Base-by-base conservation (phyloP, 2,329 filamentous ascomycete genomes). In the Microcyclospora tardicrescens region DNA sequence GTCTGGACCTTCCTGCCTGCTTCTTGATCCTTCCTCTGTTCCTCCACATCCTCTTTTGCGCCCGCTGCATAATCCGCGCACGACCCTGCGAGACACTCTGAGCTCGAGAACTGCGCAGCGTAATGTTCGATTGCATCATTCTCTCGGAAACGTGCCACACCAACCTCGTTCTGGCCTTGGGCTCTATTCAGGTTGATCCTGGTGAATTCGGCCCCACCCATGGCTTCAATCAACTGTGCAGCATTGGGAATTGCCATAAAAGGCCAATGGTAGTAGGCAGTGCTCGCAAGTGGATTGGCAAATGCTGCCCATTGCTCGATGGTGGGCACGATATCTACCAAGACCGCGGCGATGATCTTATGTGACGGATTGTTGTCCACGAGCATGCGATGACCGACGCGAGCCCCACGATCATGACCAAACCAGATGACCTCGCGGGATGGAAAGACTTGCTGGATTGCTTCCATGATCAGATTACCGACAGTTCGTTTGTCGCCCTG, bases 321-420 rank as follows among this genome's bases (percentile, higher is more conserved):
- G 5, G 67, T 69, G 5, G 67, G 69, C 2, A 72, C 60, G 41
- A 71, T 71, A 49, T 72, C 69, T 13, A 70, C 53, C 11, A 72
- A 46, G 14, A 65, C 56, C 1, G 60, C 54, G 6, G 63, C 63
- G 2, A 55, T 39, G 34, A 69, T 54, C 16, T 56, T 59, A 37
- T 66, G 47, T 6, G 45, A 39, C 4, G 57, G 40, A 8, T 55
- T 45, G 28, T 54, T 50, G 43, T 66, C 61, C 28, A 71, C 66
- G 24, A 66, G 56, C 28, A 72, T 56, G 15, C 67, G 65, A 49
- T 72, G 69, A 37, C 59, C 61, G 44, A 72, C 60, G 8, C 68
- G 61, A 2, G 64, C 68, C 32, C 69, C 68, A 27, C 67, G 64
- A 47, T 71, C 68, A 48, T 72, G 68, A 14, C 67, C 67, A 30